Percentiles rank a stretch among this genome's conserved stretches.
Conservation (phyloP, 441 rosid species). For the Pelargonium fulgidum region DNA sequence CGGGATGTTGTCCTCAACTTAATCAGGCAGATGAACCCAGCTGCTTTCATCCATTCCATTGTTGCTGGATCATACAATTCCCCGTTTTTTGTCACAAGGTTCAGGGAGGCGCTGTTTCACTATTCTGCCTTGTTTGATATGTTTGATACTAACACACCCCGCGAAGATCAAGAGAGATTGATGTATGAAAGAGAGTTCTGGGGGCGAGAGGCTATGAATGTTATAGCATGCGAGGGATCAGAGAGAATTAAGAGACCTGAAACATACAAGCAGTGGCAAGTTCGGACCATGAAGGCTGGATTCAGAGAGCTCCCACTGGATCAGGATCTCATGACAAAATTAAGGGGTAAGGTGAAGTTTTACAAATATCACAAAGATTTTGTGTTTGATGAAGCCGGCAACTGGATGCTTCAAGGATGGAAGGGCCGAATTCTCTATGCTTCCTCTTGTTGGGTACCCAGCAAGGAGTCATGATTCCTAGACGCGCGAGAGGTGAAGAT, state of each 20-base stretch:
- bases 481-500: background rate
- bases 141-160: background rate
- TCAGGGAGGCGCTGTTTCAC: constrained; percentile 7
- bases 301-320: background rate
- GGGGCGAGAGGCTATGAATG: background rate
- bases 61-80: background rate
- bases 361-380: background rate
- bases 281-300: background rate
- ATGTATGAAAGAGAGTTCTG: constrained; percentile 2
- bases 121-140: constrained; percentile 5
- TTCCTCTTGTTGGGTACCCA: constrained; percentile 1
- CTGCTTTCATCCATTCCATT: constrained; percentile 38
- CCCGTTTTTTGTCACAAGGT: background rate
- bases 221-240: background rate
- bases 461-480: too few species aligned
- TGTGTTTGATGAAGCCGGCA: background rate
- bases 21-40: constrained; percentile 54
- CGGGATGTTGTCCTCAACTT: constrained; percentile 54
- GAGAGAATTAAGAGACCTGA: constrained; percentile 1
- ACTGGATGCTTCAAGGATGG: constrained; percentile 3
- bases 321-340: background rate
- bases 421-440: constrained; percentile 5
- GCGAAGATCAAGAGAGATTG: background rate
- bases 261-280: constrained; percentile 8
- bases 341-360: background rate